Evolutionary conservation across 2,329 filamentous ascomycete species (phyloP), one percentile per base, ranked within the genome.

Genomic region (Tolypocladium cylindrosporum): DNA sequence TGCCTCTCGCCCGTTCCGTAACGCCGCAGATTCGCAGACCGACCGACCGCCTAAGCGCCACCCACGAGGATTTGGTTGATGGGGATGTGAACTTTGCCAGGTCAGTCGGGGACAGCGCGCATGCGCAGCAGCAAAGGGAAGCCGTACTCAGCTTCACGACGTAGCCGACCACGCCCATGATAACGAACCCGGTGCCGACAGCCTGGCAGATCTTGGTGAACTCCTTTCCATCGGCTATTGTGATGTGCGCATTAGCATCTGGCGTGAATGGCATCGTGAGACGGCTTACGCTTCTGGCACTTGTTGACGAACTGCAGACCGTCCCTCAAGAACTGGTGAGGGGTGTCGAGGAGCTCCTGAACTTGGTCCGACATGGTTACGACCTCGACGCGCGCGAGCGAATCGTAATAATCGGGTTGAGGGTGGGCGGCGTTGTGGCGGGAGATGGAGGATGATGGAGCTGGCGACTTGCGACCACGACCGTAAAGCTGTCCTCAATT

Each of bases 101-200:
- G 40, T 51, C n/a, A 60, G 55, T 37, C 48, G 19, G 37, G 40
- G 16, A 52, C 24, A 48, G 61, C 56, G 37, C 58, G 51, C 54
- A 31, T 52, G 41, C 43, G 52, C 42, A 45, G 40, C 1, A 5
- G n/a, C 7, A 34, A 24, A n/a, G 31, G 55, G 36, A 21, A 9
- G 13, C 63, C 80, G 55, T 77, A 86, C 83, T 85, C 68, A 88
- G 78, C 79, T 88, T 88, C 69, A 88, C 84, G 61, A 88, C 72
- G 73, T 87, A 88, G 62, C 85, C 85, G 59, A 88, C 85, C 54
- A 83, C 82, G 61, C 85, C 85, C 85, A 87, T 88, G 72, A 88
- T 80, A 62, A 88, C 72, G 74, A 88, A 88, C 60, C 86, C 86
- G 62, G 87, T 80, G 59, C 85, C 86, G 61, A 88, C 85, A 61